These are phyloP conservation scores for Botrytis deweyae DNA, from an alignment of 2,329 filamentous ascomycete genomes.

Conservation along the genomic window DNA sequence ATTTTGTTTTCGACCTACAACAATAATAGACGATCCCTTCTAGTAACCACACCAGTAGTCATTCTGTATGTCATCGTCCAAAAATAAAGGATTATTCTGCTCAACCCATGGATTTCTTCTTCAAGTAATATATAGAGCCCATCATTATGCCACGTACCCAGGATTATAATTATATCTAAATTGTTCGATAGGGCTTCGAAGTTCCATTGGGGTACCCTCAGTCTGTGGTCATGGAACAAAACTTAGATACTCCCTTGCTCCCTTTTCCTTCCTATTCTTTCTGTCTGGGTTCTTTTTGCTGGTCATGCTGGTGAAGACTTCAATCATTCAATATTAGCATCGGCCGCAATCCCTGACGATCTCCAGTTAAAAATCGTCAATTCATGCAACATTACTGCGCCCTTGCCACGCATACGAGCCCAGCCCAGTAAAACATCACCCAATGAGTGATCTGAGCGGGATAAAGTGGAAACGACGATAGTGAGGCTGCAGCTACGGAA, in stretches of 20 bases:
- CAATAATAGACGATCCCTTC: not conserved
- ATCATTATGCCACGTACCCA: slow-evolving; percentile 12
- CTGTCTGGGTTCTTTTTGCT: slow-evolving; percentile 1
- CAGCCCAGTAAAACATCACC: slow-evolving; percentile 14
- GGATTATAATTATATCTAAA: not conserved
- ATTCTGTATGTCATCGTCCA: not conserved
- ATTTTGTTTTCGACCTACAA: not conserved
- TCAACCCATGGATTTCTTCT: not conserved
- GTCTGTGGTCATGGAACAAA: slow-evolving; percentile 6
- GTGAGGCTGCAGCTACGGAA: slow-evolving; percentile 18
- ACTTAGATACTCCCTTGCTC: not conserved
- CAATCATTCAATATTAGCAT: slow-evolving; percentile 10
- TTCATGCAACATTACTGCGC: slow-evolving; percentile 13
- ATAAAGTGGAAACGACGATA: slow-evolving; percentile 10
- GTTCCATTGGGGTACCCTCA: not conserved
- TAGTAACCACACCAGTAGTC: not conserved
- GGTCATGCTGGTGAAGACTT: slow-evolving; percentile 12
- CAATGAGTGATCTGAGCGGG: slow-evolving; percentile 18
- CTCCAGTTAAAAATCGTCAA: slow-evolving; percentile 18
- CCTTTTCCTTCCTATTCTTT: slow-evolving; percentile 10
- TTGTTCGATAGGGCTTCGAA: slow-evolving; percentile 8
- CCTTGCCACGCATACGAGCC: slow-evolving; percentile 18
- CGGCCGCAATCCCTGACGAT: slow-evolving; percentile 1
- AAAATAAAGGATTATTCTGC: not conserved
- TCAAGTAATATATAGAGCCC: not conserved